These are phyloP conservation scores for Gymnopus androsaceus DNA, from an alignment of 1,284 basidiomycete genomes.

Conservation along the genomic window DNA sequence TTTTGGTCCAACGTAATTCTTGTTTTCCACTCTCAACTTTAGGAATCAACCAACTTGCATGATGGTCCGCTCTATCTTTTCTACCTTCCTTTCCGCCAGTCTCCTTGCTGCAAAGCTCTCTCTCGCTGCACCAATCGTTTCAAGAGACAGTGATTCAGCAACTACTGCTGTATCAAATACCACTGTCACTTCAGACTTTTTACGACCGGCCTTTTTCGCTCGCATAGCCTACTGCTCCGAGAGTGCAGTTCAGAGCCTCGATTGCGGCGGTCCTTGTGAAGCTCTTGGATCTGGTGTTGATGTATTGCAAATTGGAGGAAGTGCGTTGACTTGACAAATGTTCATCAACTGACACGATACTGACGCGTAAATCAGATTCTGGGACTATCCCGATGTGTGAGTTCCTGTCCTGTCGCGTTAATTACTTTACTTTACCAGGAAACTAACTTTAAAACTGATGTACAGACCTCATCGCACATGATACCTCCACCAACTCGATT, in stretches of 20 bases:
- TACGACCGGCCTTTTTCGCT: slow-evolving; percentile 41
- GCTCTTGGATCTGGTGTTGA: slow-evolving; percentile 31
- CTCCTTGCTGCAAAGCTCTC: slow-evolving; percentile 2
- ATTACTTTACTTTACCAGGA: not conserved
- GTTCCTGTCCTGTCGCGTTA: slow-evolving; percentile 13
- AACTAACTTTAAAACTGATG: not conserved
- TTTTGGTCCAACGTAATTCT: not conserved
- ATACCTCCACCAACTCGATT: slow-evolving; percentile 37
- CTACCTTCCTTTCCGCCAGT: not conserved
- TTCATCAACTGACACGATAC: slow-evolving; percentile 9
- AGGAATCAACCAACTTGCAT: not conserved
- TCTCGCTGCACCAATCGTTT: slow-evolving; percentile 12
- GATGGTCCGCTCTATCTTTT: not conserved
- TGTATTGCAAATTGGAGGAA: slow-evolving; percentile 39
- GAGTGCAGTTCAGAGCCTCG: slow-evolving; percentile 32
- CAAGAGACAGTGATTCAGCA: slow-evolving; percentile 5
- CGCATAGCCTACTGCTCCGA: slow-evolving; percentile 44
- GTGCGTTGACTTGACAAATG: slow-evolving; percentile 22
- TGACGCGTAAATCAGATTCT: slow-evolving; percentile 31
- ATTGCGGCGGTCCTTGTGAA: slow-evolving; percentile 39
- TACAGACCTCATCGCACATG: slow-evolving; percentile 44
- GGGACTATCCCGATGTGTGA: slow-evolving; percentile 36
- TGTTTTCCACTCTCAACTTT: not conserved
- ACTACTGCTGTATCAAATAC: slow-evolving; percentile 12
- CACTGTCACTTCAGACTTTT: slow-evolving; percentile 21